Evolutionary conservation across 1,284 basidiomycete species (phyloP).

Genomic region (Irpex lacteus): DNA sequence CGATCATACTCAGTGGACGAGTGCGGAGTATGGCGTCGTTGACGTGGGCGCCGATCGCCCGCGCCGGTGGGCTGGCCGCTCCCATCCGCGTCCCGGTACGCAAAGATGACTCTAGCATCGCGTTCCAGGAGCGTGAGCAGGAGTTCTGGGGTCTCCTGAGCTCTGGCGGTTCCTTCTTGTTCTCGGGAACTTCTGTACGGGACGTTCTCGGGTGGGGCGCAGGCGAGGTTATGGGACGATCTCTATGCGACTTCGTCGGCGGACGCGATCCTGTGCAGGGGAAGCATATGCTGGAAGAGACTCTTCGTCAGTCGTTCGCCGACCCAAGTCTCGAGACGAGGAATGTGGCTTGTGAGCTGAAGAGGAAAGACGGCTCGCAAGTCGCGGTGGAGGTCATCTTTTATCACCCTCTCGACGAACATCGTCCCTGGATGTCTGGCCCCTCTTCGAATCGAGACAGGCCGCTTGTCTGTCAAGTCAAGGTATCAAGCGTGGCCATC

Average conservation of each 20-base stretch:
- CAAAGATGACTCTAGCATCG: constrained; percentile 8
- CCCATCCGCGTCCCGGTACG: constrained; percentile 1
- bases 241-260: constrained; percentile 49
- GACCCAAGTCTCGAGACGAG: constrained; percentile 22
- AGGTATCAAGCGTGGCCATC: constrained; percentile 18
- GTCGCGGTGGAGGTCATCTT: constrained; percentile 36
- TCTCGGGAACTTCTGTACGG: constrained; percentile 46
- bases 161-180: constrained; percentile 47
- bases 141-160: constrained; percentile 65
- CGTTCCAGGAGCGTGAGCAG: constrained; percentile 21
- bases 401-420: constrained; percentile 30
- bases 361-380: constrained; percentile 32
- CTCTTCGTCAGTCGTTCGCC: constrained; percentile 20
- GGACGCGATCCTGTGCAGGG: constrained; percentile 19
- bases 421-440: neutral
- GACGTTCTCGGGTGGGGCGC: constrained; percentile 66
- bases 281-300: constrained; percentile 21
- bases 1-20: constrained; percentile 81
- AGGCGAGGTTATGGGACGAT: constrained; percentile 68
- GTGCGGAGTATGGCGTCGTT: constrained; percentile 65
- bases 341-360: constrained; percentile 31
- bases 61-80: constrained; percentile 43
- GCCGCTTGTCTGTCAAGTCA: constrained; percentile 32
- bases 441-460: neutral
- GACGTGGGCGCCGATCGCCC: constrained; percentile 54